Evolutionary conservation across 116 monocot species (phyloP), one percentile per base, ranked within the genome.

Genomic region (Dioscorea cayenensis): DNA sequence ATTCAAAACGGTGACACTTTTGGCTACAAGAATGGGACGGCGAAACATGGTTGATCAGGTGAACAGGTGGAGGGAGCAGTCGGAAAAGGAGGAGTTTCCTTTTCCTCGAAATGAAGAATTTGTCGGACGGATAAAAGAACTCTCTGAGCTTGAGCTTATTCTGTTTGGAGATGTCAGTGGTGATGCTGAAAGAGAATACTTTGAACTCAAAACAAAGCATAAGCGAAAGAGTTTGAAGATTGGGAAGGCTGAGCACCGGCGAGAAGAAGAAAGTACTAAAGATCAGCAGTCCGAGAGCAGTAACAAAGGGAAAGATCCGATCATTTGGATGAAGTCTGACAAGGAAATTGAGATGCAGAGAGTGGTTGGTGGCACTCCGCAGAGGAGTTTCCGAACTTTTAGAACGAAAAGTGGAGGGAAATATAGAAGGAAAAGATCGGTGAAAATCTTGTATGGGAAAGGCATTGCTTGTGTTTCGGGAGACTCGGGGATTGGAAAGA

Each of bases 381-480:
- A 65, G 51, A 78, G 73, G 64, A 79, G 80, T 28, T 60, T 52
- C 55, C 77, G 77, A 4, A 68, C 36, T 27, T 29, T 69, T 36
- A 79, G 74, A 36, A 22, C 65, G n/a, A 86, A 83, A 68, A 78
- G 63, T 71, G 62, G 72, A n/a, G 78, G 76, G 13, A 79, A 73
- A 51, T 28, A 73, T 38, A 71, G 77, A 55, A 88, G 84, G 74
- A 86, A 82, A 75, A 77, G 80, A 74, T 74, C 75, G 2, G 77
- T 35, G 51, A 95, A 84, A 68, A 77, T 80, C 32, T 28, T 89
- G 22, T 95, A 89, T 60, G 87, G 89, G 3, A 95, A 89, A 71
- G 91, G 95, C 7, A 77, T 95, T 72, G 95, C 95, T 38, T 95
- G 95, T 77, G 77, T 95, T 18, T 87, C 91, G 13, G 95, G 95